Conservation (phyloP, 106 monocot species). For the Allium sativum region DNA sequence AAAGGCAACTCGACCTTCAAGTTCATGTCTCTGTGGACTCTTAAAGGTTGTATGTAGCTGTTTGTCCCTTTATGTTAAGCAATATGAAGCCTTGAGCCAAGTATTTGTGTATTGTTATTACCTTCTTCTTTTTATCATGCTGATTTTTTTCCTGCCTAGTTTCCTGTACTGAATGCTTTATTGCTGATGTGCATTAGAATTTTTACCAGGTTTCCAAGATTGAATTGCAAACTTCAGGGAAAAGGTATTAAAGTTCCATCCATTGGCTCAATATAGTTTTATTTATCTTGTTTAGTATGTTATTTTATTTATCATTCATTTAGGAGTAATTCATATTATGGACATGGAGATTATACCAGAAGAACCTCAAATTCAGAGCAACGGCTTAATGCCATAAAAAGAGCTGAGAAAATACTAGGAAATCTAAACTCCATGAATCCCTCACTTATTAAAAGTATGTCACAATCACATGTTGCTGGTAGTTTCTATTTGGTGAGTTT, state of each 20-base stretch:
- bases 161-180: neutral
- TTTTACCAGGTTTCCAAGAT: constrained; percentile 24
- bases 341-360: constrained; percentile 31
- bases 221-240: constrained; percentile 16
- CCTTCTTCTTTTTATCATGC: neutral
- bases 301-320: neutral
- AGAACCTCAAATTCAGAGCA: constrained; percentile 46
- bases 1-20: too few species aligned
- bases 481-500: constrained; percentile 69
- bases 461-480: constrained; percentile 64
- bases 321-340: neutral
- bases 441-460: constrained; percentile 64
- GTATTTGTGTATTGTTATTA: neutral
- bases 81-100: too few species aligned
- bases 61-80: too few species aligned
- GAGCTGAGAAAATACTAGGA: constrained; percentile 39
- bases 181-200: neutral
- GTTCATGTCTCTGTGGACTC: too few species aligned
- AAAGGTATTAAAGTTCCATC: constrained; percentile 20
- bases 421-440: constrained; percentile 30
- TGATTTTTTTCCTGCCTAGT: neutral
- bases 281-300: neutral
- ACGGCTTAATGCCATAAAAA: constrained; percentile 28
- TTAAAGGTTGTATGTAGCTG: too few species aligned
- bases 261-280: neutral